Base-by-base conservation (phyloP, 192 early-diverging fungal species). In the Phycomyces blakesleeanus region DNA sequence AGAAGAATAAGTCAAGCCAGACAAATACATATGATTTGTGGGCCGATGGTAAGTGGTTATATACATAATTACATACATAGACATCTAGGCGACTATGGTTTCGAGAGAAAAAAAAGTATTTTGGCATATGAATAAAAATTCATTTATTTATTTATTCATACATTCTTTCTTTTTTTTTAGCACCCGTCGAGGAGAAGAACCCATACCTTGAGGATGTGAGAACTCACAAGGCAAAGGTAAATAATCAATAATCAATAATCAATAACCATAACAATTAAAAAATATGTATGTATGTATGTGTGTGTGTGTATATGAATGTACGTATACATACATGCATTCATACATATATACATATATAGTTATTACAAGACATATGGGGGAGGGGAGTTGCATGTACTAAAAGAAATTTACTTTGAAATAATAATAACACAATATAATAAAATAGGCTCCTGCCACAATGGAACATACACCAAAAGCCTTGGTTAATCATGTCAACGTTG, bases 1-100 rank as follows among this genome's bases (percentile, higher is more conserved):
- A 67, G 57, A 63, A 47, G 47, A 55, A 49, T 34, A 57, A 52
- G 39, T 66, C 69, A 50, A 63, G 16, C 44, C 44, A 75, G 25
- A 63, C 68, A 55, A 59, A 24, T 78, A 69, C 72, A 16, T 85
- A 80, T 72, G 89, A 89, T 78, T 57, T 90, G 29, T 89, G 88
- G 89, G 81, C 59, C n/a, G 73, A 61, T 21, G 63, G 27, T 51
- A 37, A 37, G 25, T 7, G 29, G 8, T 5, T 15, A 55, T 0
- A 4, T n/a, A 15, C 25, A 24, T 3, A 26, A 2, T n/a, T 7
- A 55, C 15, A 11, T 0, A 27, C 25, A 3, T n/a, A n/a, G n/a
- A n/a, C n/a, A n/a, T n/a, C n/a, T n/a, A n/a, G n/a, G n/a, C n/a
- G n/a, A n/a, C n/a, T n/a, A n/a, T n/a, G n/a, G n/a, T n/a, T n/a